phyloP scores from a whole-genome alignment of 768 basidiomycete genomes.

The Naganishia onofrii region DNA sequence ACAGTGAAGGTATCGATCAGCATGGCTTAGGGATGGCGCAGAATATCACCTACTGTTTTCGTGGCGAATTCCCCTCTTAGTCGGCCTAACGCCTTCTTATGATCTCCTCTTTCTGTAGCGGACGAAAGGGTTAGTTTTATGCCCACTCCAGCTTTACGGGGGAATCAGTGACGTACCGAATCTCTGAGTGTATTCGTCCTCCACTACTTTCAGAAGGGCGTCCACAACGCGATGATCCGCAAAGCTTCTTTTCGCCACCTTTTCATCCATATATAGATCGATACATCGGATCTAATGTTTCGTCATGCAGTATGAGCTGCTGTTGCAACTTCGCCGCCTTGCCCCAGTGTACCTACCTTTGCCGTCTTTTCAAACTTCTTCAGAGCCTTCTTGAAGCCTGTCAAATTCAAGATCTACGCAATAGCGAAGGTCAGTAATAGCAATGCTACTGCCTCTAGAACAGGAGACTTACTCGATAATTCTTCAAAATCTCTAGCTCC shows the following conservation, averaged over 20 bases:
- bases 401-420: conserved; percentile 70
- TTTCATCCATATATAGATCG: conserved; percentile 75
- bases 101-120: conserved; percentile 64
- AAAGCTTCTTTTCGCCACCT: conserved; percentile 69
- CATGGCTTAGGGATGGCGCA: conserved; percentile 28
- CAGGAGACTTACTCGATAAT: conserved; percentile 64
- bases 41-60: conserved; percentile 39
- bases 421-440: conserved; percentile 41
- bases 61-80: conserved; percentile 59
- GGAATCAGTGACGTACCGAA: conserved; percentile 62
- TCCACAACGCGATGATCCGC: conserved; percentile 63
- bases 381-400: conserved; percentile 86
- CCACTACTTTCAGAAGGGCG: conserved; percentile 70
- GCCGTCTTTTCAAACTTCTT: conserved; percentile 79
- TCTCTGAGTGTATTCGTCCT: conserved; percentile 68
- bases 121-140: conserved; percentile 13
- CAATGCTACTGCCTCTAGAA: conserved; percentile 51
- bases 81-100: conserved; percentile 68
- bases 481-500: conserved; percentile 77
- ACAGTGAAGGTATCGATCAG: not conserved
- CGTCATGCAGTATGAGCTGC: not conserved
- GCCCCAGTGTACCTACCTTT: conserved; percentile 54
- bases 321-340: not conserved
- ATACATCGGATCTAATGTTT: conserved; percentile 63
- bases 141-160: not conserved